phyloP scores from a whole-genome alignment of 306 rosid genomes.

The Malus fusca region DNA sequence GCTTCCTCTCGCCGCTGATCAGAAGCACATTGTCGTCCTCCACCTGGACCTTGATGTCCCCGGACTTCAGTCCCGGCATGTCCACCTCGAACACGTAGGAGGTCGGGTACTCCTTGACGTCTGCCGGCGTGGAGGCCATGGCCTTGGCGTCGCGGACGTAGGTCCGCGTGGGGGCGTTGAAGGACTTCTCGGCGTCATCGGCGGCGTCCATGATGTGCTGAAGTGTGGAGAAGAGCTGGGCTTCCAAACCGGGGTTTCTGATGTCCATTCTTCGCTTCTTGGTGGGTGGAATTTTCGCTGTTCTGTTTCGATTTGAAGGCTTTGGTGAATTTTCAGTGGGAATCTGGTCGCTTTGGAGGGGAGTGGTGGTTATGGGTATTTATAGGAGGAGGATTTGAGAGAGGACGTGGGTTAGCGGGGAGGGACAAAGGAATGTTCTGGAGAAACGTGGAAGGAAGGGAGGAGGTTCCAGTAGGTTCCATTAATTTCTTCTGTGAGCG shows the following conservation, averaged over 20 bases:
- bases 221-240: constrained; percentile 48
- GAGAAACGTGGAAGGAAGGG: background rate
- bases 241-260: constrained; percentile 55
- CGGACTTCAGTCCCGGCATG: constrained; percentile 88
- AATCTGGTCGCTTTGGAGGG: fast-evolving
- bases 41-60: constrained; percentile 82
- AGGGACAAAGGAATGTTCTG: constrained; percentile 16
- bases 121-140: constrained; percentile 84
- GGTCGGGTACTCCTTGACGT: constrained; percentile 61
- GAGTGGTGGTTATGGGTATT: background rate
- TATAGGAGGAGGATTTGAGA: background rate
- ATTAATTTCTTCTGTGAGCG: background rate
- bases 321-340: background rate
- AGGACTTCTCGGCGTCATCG: constrained; percentile 48
- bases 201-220: constrained; percentile 45
- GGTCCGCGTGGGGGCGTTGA: constrained; percentile 47
- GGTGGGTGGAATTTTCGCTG: background rate
- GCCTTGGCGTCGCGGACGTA: constrained; percentile 84
- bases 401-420: background rate
- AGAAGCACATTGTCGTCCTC: constrained; percentile 80
- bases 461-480: constrained; percentile 25
- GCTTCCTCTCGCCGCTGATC: constrained; percentile 80
- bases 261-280: constrained; percentile 50
- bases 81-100: constrained; percentile 67
- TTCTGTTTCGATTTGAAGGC: background rate